Conservation (phyloP, 495 filamentous ascomycete species). For the Patellaria atrata region DNA sequence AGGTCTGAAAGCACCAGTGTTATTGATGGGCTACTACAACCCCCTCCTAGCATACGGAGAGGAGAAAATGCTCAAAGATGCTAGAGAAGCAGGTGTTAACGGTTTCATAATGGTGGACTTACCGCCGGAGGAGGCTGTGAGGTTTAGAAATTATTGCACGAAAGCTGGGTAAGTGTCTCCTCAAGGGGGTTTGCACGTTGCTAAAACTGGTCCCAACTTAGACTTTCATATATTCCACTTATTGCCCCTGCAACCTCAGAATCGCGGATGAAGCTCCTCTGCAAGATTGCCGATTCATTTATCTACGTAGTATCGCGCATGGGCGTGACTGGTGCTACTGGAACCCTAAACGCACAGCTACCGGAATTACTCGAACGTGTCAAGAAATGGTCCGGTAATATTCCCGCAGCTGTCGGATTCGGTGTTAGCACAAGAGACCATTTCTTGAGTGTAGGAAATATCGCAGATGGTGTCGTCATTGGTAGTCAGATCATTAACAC, state of each 20-base stretch:
- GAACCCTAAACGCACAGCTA: slow-evolving; percentile 62
- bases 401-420: slow-evolving; percentile 84
- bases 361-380: slow-evolving; percentile 70
- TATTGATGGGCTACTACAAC: slow-evolving; percentile 99
- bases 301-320: slow-evolving; percentile 98
- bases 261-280: slow-evolving; percentile 81
- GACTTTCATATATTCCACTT: slow-evolving; percentile 85
- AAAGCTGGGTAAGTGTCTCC: slow-evolving; percentile 45
- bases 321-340: slow-evolving; percentile 88
- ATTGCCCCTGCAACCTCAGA: slow-evolving; percentile 93
- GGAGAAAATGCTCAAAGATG: slow-evolving; percentile 72
- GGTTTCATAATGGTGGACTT: slow-evolving; percentile 97
- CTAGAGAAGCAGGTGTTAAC: slow-evolving; percentile 75
- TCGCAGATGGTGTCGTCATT: slow-evolving; percentile 94
- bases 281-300: slow-evolving; percentile 95
- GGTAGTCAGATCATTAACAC: slow-evolving; percentile 84
- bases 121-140: slow-evolving; percentile 90
- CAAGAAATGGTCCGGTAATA: slow-evolving; percentile 82
- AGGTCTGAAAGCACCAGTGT: slow-evolving; percentile 65
- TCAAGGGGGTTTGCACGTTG: neutral
- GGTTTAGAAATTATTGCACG: slow-evolving; percentile 74
- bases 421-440: slow-evolving; percentile 93
- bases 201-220: slow-evolving; percentile 18
- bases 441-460: slow-evolving; percentile 66
- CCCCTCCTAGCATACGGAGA: slow-evolving; percentile 87